Conservation (phyloP, 495 filamentous ascomycete genomes). For the Penicillium flavigenum region DNA sequence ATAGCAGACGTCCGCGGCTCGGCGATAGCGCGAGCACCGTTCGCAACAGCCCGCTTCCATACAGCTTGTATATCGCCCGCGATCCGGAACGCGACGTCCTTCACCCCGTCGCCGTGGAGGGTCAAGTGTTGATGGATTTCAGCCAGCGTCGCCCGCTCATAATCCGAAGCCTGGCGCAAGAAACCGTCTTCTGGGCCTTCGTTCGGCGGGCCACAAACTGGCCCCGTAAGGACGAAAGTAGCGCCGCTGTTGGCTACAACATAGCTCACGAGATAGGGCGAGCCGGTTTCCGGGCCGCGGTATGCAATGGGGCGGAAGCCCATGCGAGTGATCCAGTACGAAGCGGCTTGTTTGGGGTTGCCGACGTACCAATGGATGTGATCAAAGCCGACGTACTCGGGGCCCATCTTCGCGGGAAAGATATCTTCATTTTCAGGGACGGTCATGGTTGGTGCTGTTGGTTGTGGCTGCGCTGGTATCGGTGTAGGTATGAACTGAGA, state of each 20-base stretch:
- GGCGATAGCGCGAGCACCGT: conserved; percentile 60
- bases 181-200: conserved; percentile 24
- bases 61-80: conserved; percentile 63
- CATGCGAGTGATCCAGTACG: conserved; percentile 73
- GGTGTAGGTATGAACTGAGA: neutral
- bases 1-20: conserved; percentile 49
- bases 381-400: conserved; percentile 68
- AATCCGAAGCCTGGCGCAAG: conserved; percentile 8
- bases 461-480: neutral
- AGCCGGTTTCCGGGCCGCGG: conserved; percentile 75
- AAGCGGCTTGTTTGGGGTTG: conserved; percentile 80
- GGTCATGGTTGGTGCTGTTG: conserved; percentile 13
- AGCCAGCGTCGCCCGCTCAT: conserved; percentile 53
- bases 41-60: conserved; percentile 60
- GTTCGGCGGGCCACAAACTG: conserved; percentile 53
- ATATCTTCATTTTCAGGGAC: conserved; percentile 18
- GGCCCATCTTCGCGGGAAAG: conserved; percentile 27
- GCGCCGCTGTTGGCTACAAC: conserved; percentile 68
- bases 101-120: conserved; percentile 77
- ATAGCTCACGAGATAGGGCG: conserved; percentile 65
- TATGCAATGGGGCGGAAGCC: conserved; percentile 74
- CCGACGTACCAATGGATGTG: conserved; percentile 84
- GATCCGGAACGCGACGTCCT: conserved; percentile 79
- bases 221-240: conserved; percentile 73
- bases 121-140: conserved; percentile 69